A percentile compares a stretch with the other conserved stretches of the same genome.
These are phyloP conservation scores for Globisporangium middletonii DNA, from an alignment of 352 stramenopile species.

Conservation along the genomic window DNA sequence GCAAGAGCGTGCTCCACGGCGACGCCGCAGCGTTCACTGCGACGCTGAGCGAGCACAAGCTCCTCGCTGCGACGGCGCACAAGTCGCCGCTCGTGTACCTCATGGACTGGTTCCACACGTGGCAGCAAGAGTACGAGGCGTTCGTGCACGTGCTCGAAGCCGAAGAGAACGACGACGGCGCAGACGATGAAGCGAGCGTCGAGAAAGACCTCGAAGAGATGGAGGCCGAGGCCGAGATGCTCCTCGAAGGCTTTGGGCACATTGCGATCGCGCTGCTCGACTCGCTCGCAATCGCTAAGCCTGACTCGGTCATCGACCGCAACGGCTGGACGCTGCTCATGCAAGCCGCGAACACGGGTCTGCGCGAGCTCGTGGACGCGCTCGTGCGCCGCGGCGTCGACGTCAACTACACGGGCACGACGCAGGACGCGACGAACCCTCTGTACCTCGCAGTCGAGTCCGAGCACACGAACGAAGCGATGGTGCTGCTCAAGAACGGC, in stretches of 20 bases:
- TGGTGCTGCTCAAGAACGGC: constrained; percentile 67
- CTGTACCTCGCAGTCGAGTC: constrained; percentile 73
- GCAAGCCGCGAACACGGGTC: constrained; percentile 73
- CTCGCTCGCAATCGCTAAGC: constrained; percentile 24
- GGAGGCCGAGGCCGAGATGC: constrained; percentile 55
- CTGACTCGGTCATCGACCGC: constrained; percentile 53
- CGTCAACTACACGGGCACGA: constrained; percentile 48
- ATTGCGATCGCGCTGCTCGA: constrained; percentile 51
- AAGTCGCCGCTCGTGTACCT: constrained; percentile 54
- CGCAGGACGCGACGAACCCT: constrained; percentile 46
- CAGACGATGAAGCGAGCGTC: constrained; percentile 21
- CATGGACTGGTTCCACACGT: constrained; percentile 85
- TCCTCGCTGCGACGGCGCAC: constrained; percentile 21
- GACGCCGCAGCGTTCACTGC: constrained; percentile 42
- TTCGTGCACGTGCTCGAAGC: constrained; percentile 66
- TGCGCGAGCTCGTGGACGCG: constrained; percentile 48
- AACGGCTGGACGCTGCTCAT: constrained; percentile 84
- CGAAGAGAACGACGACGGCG: constrained; percentile 34
- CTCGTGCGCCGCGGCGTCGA: constrained; percentile 45
- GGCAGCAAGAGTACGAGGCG: constrained; percentile 84
- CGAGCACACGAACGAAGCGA: constrained; percentile 61
- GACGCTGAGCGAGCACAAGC: constrained; percentile 19
- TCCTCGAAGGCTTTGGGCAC: constrained; percentile 60
- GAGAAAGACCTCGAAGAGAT: constrained; percentile 73
- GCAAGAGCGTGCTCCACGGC: constrained; percentile 46